Evolutionary conservation across 257 asterid genomes (phyloP), one percentile per base, ranked within the genome.

Genomic region (Solanum pimpinellifolium): DNA sequence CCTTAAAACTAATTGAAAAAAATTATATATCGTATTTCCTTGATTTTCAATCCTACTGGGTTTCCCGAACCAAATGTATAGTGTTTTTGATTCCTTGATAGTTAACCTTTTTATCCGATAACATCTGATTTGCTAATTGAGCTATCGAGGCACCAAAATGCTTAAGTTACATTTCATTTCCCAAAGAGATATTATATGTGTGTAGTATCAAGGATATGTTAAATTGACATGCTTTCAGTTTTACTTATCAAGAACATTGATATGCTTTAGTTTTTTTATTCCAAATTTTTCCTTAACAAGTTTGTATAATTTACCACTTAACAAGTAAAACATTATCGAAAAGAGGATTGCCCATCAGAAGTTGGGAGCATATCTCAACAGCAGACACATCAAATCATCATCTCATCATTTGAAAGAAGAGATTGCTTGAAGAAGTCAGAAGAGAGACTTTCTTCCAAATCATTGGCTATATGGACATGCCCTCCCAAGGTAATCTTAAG

Each of bases 381-480:
- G 20, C 60, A 27, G 11, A 56, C 29, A 4, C 14, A 56, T 18
- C 60, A 49, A 49, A 49, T 9, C 60, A 49, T 49, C 1, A 6
- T 0, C 16, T 49, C 60, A 49, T 49, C 23, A 49, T 49, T 16
- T 49, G 60, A 16, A 16, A 49, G 60, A 49, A 49, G 23, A 49
- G 1, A 49, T 49, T 60, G 29, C 69, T 11, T 60, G 27, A 60
- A 23, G 1, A 62, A 62, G 31, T 33, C 62, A 10, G 0, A 80
- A 80, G 41, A 70, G 15, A 86, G 47, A 44, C 35, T 74, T 41
- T 70, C 84, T 37, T 21, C 11, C 86, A 56, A 77, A 77, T 85
- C 87, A 85, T 87, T 46, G 37, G 86, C 89, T 65, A 86, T 60
- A 84, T 88, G 90, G 90, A 86, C n/a, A 73, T 83, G 87, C 77